Conservation (phyloP, 1,284 basidiomycete species). For the Tilletia setariae region DNA sequence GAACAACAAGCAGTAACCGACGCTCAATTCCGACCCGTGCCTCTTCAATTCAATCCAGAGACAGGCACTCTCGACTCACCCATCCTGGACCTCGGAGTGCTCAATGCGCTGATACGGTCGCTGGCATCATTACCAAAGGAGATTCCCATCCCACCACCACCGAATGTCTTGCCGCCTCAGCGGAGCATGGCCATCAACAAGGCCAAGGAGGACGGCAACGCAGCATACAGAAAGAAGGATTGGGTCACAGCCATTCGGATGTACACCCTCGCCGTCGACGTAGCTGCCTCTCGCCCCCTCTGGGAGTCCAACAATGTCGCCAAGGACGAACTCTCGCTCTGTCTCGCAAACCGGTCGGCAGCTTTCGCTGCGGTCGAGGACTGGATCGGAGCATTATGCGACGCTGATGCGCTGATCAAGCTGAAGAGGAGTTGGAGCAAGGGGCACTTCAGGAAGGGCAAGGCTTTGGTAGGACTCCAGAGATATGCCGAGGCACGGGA, state of each 20-base stretch:
- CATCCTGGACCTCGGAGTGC: constrained; percentile 42
- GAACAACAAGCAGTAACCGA: constrained; percentile 47
- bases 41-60: constrained; percentile 34
- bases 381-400: constrained; percentile 75
- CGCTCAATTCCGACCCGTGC: constrained; percentile 34
- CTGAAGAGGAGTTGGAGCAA: constrained; percentile 87
- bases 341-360: constrained; percentile 86
- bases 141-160: constrained; percentile 50
- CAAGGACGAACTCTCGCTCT: constrained; percentile 82
- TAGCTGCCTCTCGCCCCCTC: constrained; percentile 77
- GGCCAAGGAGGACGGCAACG: constrained; percentile 51
- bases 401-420: constrained; percentile 83
- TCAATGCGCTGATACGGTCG: constrained; percentile 52
- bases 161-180: constrained; percentile 49
- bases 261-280: constrained; percentile 77
- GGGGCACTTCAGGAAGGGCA: constrained; percentile 88
- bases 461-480: constrained; percentile 75
- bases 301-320: constrained; percentile 82
- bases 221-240: constrained; percentile 55
- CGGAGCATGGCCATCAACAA: constrained; percentile 44
- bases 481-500: constrained; percentile 74
- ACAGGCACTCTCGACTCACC: constrained; percentile 27
- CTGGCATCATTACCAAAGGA: constrained; percentile 41
- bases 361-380: constrained; percentile 75
- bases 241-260: constrained; percentile 72